Conservation (phyloP, 768 basidiomycete species). For the Clitopilus hobsonii region DNA sequence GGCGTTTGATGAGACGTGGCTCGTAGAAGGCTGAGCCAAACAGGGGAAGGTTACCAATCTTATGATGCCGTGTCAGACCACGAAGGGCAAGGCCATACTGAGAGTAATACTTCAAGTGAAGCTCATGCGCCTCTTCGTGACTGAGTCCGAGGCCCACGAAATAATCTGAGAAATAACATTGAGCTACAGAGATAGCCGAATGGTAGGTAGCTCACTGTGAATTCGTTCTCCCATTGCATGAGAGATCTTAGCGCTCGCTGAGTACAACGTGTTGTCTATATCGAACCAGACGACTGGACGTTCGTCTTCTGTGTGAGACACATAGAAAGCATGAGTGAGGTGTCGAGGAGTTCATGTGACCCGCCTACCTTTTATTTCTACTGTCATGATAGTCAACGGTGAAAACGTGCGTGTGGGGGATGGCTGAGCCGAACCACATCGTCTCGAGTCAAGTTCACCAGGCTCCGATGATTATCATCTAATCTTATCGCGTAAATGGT, state of each 20-base stretch:
- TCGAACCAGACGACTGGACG: slow-evolving; percentile 73
- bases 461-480: slow-evolving; percentile 11
- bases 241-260: slow-evolving; percentile 67
- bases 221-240: slow-evolving; percentile 78
- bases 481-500: slow-evolving; percentile 24
- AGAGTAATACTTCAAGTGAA: slow-evolving; percentile 71
- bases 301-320: slow-evolving; percentile 35
- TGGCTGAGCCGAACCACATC: background rate
- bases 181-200: background rate
- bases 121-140: slow-evolving; percentile 60
- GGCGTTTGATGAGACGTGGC: too few relatives aligned
- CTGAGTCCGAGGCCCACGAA: slow-evolving; percentile 67
- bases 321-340: background rate
- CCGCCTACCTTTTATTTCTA: background rate
- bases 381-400: background rate
- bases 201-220: slow-evolving; percentile 43
- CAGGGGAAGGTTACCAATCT: slow-evolving; percentile 65
- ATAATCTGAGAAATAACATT: slow-evolving; percentile 47
- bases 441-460: background rate
- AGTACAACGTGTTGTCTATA: slow-evolving; percentile 87
- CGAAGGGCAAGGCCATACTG: slow-evolving; percentile 82
- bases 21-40: too few relatives aligned
- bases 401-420: background rate
- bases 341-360: background rate
- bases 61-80: slow-evolving; percentile 71